Conservation (phyloP, 1,284 basidiomycete species). For the Puccinia brachypodii region DNA sequence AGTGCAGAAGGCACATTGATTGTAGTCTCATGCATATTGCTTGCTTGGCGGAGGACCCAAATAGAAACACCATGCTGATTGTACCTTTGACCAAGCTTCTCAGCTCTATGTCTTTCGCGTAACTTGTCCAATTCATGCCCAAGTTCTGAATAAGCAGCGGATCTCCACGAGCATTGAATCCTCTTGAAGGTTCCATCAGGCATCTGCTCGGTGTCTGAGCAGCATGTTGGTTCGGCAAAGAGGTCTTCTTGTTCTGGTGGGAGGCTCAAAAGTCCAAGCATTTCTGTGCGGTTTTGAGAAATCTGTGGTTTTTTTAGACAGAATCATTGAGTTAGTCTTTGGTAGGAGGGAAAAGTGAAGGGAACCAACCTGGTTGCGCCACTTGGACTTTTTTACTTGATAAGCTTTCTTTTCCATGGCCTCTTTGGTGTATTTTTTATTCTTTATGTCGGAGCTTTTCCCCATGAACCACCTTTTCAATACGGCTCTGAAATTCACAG, state of each 20-base stretch:
- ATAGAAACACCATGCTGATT: not conserved
- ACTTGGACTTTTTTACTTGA: not conserved
- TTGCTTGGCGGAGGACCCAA: not conserved
- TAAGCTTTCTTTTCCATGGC: not conserved
- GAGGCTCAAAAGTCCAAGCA: not conserved
- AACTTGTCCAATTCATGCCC: not conserved
- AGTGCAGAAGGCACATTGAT: not conserved
- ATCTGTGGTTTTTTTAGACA: not conserved
- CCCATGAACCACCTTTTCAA: conserved; percentile 3
- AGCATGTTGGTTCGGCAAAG: not conserved
- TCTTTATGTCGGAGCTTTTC: not conserved
- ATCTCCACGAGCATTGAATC: not conserved
- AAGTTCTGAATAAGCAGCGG: not conserved
- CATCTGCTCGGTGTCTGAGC: not conserved
- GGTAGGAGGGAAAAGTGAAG: not conserved
- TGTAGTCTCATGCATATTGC: not conserved
- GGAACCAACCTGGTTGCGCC: not conserved
- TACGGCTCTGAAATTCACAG: not conserved
- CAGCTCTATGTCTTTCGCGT: too few relatives aligned
- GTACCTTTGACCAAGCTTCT: not conserved
- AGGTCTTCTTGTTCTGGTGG: not conserved
- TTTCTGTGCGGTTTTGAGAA: not conserved
- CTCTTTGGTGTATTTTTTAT: not conserved
- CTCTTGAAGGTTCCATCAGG: not conserved
- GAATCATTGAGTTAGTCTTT: not conserved